phyloP scores from a whole-genome alignment of 1,139 yeast species.

The Geotrichum candidum region DNA sequence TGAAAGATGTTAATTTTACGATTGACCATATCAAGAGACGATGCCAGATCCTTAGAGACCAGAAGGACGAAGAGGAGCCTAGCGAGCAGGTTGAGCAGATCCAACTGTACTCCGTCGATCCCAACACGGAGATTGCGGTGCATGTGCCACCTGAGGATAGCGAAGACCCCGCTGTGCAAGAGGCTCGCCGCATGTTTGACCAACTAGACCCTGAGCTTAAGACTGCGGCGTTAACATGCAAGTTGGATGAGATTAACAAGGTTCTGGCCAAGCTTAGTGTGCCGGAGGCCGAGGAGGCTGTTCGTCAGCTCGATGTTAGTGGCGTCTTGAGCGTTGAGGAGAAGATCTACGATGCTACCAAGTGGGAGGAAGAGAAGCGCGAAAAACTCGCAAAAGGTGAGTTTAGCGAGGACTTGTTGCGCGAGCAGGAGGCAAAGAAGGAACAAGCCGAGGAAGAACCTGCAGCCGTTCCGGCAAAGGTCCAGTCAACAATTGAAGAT shows the following conservation, averaged over 20 bases:
- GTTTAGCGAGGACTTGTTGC: conserved; percentile 13
- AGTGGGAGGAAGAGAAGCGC: conserved; percentile 49
- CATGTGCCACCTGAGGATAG: conserved; percentile 55
- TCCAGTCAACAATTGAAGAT: conserved; percentile 15
- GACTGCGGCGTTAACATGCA: conserved; percentile 64
- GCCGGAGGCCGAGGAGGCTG: conserved; percentile 71
- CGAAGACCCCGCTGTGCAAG: conserved; percentile 42
- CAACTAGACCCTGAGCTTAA: conserved; percentile 53
- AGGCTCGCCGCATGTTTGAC: conserved; percentile 38
- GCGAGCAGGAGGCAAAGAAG: conserved; percentile 34
- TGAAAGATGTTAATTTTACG: conserved; percentile 67
- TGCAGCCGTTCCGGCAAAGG: conserved; percentile 13
- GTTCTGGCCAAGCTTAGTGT: conserved; percentile 73
- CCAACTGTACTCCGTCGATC: conserved; percentile 85
- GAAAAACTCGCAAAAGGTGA: conserved; percentile 15
- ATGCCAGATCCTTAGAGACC: conserved; percentile 59
- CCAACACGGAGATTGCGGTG: conserved; percentile 67
- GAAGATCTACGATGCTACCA: conserved; percentile 64
- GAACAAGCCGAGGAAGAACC: conserved; percentile 22
- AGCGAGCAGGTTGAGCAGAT: conserved; percentile 69
- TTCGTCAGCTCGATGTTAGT: conserved; percentile 71
- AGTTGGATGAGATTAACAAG: conserved; percentile 73
- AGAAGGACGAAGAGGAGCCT: conserved; percentile 37
- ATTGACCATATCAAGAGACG: conserved; percentile 65
- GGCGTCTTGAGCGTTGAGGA: conserved; percentile 81